A percentile compares a stretch with the other conserved stretches of the same genome.
phyloP scores from a whole-genome alignment of 2,329 filamentous ascomycete species.

The Claviceps quebecensis region DNA sequence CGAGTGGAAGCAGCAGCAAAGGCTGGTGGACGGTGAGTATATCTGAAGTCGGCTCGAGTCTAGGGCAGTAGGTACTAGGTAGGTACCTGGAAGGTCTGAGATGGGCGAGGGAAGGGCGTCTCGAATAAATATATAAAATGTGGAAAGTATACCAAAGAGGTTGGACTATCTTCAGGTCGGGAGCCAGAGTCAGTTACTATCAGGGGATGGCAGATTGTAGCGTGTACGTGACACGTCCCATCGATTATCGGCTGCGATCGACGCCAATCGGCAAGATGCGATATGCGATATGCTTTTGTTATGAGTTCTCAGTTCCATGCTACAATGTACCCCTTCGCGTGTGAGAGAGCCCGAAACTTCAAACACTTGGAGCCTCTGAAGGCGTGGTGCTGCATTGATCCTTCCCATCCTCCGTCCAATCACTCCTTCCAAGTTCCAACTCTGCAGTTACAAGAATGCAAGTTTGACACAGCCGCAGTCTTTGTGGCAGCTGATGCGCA shows the following conservation, averaged over 20 bases:
- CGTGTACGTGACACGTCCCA: no score
- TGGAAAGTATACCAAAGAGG: neutral
- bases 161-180: neutral
- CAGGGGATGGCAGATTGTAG: no score
- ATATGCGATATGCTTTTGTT: no score
- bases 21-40: neutral
- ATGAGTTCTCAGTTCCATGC: no score
- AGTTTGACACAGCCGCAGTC: neutral
- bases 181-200: no score
- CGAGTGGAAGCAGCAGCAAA: no score
- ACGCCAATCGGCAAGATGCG: no score
- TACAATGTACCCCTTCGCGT: neutral
- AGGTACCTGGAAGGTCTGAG: no score
- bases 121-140: neutral
- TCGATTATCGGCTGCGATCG: no score
- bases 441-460: neutral
- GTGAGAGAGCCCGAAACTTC: no score
- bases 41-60: neutral
- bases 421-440: neutral
- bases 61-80: no score
- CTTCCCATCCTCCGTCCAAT: neutral
- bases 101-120: neutral
- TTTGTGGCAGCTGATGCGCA: neutral
- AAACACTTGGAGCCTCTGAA: no score
- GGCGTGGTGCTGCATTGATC: neutral